These are phyloP conservation scores for Claviceps pazoutovae DNA, from an alignment of 2,329 filamentous ascomycete genomes.

Conservation along the genomic window DNA sequence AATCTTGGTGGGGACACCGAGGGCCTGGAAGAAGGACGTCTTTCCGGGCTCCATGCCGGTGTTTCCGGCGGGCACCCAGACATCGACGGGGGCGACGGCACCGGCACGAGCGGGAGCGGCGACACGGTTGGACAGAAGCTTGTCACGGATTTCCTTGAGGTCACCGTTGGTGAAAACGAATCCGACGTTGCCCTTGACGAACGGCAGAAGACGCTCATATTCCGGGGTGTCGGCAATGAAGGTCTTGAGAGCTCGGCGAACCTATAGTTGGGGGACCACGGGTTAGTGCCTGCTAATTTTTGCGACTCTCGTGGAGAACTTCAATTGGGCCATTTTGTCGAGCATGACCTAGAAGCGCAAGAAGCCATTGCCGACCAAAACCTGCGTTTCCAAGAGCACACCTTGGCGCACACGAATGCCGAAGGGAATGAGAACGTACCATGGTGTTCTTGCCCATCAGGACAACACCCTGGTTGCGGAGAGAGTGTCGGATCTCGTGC, in stretches of 20 bases:
- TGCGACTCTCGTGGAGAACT: not conserved
- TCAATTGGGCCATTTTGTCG: not conserved
- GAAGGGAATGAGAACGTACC: slow-evolving; percentile 38
- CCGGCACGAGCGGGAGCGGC: slow-evolving; percentile 95
- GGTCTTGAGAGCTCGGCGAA: slow-evolving; percentile 93
- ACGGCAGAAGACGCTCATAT: slow-evolving; percentile 94
- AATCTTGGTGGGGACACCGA: slow-evolving; percentile 99
- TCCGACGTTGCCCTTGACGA: slow-evolving; percentile 94
- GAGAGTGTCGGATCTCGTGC: slow-evolving; percentile 95
- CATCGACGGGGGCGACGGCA: slow-evolving; percentile 85
- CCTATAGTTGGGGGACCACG: slow-evolving; percentile 29
- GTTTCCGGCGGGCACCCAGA: slow-evolving; percentile 95
- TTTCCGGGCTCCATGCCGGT: slow-evolving; percentile 99
- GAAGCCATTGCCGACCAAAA: not conserved
- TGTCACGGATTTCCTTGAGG: slow-evolving; percentile 82
- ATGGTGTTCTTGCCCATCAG: slow-evolving; percentile 99
- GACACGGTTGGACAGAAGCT: slow-evolving; percentile 94
- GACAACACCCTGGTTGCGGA: slow-evolving; percentile 85
- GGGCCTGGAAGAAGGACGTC: slow-evolving; percentile 99
- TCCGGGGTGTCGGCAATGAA: slow-evolving; percentile 84
- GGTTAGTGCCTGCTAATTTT: not conserved
- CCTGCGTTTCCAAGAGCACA: too few relatives aligned
- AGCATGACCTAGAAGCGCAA: not conserved
- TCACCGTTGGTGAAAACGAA: slow-evolving; percentile 99
- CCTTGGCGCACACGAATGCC: not conserved